phyloP scores from a whole-genome alignment of 257 asterid species.

The Capsicum rhomboideum region DNA sequence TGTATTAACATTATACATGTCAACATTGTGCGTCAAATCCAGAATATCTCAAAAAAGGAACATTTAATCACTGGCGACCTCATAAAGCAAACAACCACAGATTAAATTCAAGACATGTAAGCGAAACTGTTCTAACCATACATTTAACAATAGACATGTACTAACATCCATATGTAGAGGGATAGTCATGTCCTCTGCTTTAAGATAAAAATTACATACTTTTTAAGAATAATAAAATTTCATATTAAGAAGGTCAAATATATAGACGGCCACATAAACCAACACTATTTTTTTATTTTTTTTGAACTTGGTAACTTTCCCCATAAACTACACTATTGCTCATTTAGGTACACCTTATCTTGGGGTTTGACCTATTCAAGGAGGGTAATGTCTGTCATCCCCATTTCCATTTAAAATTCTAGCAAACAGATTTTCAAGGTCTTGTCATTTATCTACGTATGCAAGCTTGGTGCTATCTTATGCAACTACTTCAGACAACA shows the following conservation, averaged over 20 bases:
- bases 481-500: not conserved
- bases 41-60: not conserved
- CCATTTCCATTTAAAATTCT: not conserved
- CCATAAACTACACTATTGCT: too few species aligned
- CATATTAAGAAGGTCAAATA: not conserved
- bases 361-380: not conserved
- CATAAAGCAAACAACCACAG: not conserved
- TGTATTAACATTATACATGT: not conserved
- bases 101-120: not conserved
- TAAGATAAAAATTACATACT: not conserved
- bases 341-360: not conserved
- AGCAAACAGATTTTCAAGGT: not conserved
- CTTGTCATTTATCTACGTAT: not conserved
- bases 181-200: not conserved
- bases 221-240: not conserved
- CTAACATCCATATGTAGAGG: not conserved
- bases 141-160: not conserved
- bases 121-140: not conserved
- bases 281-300: not conserved
- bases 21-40: not conserved
- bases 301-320: too few species aligned
- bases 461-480: not conserved
- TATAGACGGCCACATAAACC: not conserved
- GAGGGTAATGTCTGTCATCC: not conserved
- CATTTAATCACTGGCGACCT: not conserved